Percentiles rank a stretch among this genome's conserved stretches.
Evolutionary conservation across 1,284 basidiomycete species (phyloP).

Genomic region (Irpex sp.): DNA sequence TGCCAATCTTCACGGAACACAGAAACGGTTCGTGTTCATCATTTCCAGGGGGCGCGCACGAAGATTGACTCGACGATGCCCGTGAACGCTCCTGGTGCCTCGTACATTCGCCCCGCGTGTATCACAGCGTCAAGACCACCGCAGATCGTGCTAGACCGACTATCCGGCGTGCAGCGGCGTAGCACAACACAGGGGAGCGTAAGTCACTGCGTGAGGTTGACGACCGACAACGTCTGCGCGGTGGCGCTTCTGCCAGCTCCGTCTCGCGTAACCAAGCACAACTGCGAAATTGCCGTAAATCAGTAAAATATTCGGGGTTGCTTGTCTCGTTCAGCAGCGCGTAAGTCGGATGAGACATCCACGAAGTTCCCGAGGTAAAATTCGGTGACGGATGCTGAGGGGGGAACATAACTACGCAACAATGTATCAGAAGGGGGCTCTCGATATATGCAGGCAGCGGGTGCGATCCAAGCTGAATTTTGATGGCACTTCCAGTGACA

Average conservation of each 20-base stretch:
- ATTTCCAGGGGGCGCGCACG: not conserved
- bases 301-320: not conserved
- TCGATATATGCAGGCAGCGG: not conserved
- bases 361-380: not conserved
- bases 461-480: not conserved
- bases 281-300: not conserved
- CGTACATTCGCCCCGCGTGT: not conserved
- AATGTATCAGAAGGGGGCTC: not conserved
- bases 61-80: not conserved
- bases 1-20: not conserved
- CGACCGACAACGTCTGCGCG: not conserved
- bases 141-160: not conserved
- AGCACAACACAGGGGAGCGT: not conserved
- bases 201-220: not conserved
- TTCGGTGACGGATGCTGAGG: not conserved
- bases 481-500: not conserved
- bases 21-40: not conserved
- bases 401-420: not conserved
- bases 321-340: not conserved
- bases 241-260: not conserved
- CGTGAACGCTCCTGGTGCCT: not conserved
- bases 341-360: not conserved
- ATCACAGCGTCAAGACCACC: not conserved
- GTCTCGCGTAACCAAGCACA: not conserved
- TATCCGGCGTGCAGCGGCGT: not conserved